These are phyloP conservation scores for Digitaria exilis DNA, from an alignment of 202 grass and related monocot species.

Conservation along the genomic window DNA sequence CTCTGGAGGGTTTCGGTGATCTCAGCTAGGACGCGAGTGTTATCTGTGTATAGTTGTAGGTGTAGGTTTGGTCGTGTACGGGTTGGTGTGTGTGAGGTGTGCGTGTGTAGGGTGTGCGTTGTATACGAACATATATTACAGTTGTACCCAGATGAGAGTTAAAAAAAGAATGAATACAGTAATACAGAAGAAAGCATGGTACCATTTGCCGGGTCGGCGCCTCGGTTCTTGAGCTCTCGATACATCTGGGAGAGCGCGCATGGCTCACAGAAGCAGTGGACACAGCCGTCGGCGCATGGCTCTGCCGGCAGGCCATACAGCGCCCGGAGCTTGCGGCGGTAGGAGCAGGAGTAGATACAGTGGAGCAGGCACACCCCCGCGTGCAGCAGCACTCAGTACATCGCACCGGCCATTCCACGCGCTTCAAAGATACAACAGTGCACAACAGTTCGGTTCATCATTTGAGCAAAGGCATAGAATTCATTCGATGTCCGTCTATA, in stretches of 20 bases:
- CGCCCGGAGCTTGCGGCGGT: slow-evolving; percentile 39
- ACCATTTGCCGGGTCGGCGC: slow-evolving; percentile 36
- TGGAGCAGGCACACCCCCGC: neutral
- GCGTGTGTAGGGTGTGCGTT: too few species aligned
- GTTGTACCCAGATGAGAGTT: too few species aligned
- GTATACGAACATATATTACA: too few species aligned
- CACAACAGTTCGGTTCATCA: neutral
- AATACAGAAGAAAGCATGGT: neutral
- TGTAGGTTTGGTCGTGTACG: too few species aligned
- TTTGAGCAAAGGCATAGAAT: neutral
- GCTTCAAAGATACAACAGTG: neutral
- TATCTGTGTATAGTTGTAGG: too few species aligned
- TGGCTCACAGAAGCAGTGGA: slow-evolving; percentile 38
- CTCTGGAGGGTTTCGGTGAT: too few species aligned
- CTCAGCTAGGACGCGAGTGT: too few species aligned
- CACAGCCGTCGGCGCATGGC: slow-evolving; percentile 50
- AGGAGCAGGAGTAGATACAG: slow-evolving; percentile 40
- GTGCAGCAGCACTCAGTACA: neutral
- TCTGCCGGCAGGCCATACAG: slow-evolving; percentile 37
- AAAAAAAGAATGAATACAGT: too few species aligned
- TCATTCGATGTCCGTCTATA: too few species aligned
- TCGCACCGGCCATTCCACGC: neutral
- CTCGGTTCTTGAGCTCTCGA: slow-evolving; percentile 46
- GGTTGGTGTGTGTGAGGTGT: too few species aligned
- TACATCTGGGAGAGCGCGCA: slow-evolving; percentile 51